Evolutionary conservation across 306 rosid genomes (phyloP).

Genomic region (Pyrus bretschneideri): DNA sequence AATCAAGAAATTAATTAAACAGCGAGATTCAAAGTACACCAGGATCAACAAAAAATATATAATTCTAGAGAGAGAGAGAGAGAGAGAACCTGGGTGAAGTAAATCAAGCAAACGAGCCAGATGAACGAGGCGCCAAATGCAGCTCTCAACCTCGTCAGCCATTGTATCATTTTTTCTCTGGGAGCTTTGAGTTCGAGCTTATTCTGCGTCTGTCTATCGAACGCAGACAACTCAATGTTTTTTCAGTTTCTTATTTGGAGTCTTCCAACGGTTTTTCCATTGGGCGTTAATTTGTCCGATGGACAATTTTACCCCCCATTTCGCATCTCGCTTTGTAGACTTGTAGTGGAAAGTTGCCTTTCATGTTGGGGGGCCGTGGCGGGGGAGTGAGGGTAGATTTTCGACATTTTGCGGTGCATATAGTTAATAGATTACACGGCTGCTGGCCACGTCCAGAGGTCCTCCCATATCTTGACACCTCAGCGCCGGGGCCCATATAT

Average conservation of each 20-base stretch:
- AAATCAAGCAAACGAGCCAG: conserved; percentile 76
- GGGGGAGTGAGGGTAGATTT: not conserved
- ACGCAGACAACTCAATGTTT: not conserved
- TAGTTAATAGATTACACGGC: not conserved
- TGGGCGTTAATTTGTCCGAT: not conserved
- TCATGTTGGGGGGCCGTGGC: too few species aligned
- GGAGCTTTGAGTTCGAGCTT: not conserved
- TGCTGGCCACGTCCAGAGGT: conserved; percentile 30
- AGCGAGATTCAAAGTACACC: not conserved
- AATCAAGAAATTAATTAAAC: not conserved
- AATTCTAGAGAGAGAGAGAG: not conserved
- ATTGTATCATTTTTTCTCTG: conserved; percentile 44
- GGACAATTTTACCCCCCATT: conserved; percentile 28
- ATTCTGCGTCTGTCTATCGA: not conserved
- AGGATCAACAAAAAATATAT: not conserved
- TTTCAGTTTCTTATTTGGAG: conserved; percentile 11
- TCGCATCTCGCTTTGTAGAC: not conserved
- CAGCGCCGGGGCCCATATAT: not conserved
- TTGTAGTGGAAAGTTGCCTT: not conserved
- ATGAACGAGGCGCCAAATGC: conserved; percentile 67
- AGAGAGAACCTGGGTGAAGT: conserved; percentile 75
- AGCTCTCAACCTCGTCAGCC: conserved; percentile 48
- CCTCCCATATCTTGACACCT: conserved; percentile 46
- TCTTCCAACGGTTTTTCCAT: conserved; percentile 8
- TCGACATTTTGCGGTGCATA: conserved; percentile 9